Evolutionary conservation across 179 eudicot genomes (phyloP), one percentile per base, ranked within the genome.

Genomic region (Vitellaria paradoxa): DNA sequence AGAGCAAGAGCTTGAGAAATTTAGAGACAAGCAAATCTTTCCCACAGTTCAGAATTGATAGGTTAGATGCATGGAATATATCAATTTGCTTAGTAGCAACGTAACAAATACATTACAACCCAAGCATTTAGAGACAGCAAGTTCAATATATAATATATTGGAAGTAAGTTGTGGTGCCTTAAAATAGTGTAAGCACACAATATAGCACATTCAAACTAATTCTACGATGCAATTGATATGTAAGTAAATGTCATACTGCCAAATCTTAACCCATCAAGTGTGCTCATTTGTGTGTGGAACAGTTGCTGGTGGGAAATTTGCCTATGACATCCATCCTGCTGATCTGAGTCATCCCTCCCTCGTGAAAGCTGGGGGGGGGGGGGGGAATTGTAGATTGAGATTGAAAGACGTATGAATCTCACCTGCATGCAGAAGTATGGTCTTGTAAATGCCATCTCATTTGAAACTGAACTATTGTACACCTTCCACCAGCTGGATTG

Each of bases 391-490:
- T 6, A 40, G 13, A 55, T 37, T 47, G 47, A 23, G 8, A 50
- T 0, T 47, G 14, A 30, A 74, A 55, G 62, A 50, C n/a, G 11
- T 30, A 50, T 3, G 49, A 45, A 52, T 17, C 76, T 83, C 20
- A 93, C 99, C 97, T 91, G 99, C 92, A 93, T 88, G 89, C 99
- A 95, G 85, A 89, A 93, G 87, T 95, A 95, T 23, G 75, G 74
- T 65, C 77, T 83, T 12, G 84, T 78, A 53, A 77, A 74, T 18
- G 88, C 86, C 83, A 53, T 81, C 77, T 84, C 83, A 72, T 21
- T 63, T 7, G 93, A 65, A 80, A 89, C 81, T 57, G 97, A 95
- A 75, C 97, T 91, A 3, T 63, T 60, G 78, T 95, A 91, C 8
- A 61, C 73, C 76, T 88, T 93, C 97, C 97, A 93, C 99, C 99